Evolutionary conservation across 1,284 basidiomycete genomes (phyloP), one percentile per base, ranked within the genome.

Genomic region (Grifola frondosa): DNA sequence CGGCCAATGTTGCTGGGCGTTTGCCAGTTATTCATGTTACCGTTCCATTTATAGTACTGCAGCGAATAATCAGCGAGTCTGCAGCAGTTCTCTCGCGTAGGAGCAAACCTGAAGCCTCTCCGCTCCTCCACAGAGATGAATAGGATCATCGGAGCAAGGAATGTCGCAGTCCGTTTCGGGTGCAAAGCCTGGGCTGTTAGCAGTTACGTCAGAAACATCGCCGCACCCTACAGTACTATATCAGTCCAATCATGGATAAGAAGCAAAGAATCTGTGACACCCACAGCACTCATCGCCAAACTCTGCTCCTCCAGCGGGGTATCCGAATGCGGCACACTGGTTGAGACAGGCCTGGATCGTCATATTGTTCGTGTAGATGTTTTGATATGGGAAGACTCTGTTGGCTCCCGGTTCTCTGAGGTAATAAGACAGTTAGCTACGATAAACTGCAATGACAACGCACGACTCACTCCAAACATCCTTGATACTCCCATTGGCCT

Each of bases 291-390:
- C 78, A 40, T 79, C 46, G 9, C 63, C 68, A 30, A 68, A 77
- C 44, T 88, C 85, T 48, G 80, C 66, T 20, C 81, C 84, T 30
- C 79, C 77, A 24, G 72, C 84, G 3, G 79, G 73, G 54, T 75
- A 88, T 5, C 85, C 85, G 49, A 76, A 88, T 0, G 71, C 68
- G 3, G 77, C 71, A 52, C 84, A 88, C 56, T 80, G 81, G 30
- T 62, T 72, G 47, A 86, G 66, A 53, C 85, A 88, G 5, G 73
- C 74, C 1, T 74, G 62, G 12, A 79, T 77, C 1, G 80, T 74
- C 53, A 81, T 85, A 58, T 85, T 88, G 4, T 67, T 71, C 3
- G 72, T 66, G 64, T 72, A 76, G 37, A 79, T 72, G 30, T 78
- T 70, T 57, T 84, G 70, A 55, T 83, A 77, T 0, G 77, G 75